Evolutionary conservation across 129 eudicot species (phyloP), one percentile per base, ranked within the genome.

Genomic region (Flaveria sonorensis): DNA sequence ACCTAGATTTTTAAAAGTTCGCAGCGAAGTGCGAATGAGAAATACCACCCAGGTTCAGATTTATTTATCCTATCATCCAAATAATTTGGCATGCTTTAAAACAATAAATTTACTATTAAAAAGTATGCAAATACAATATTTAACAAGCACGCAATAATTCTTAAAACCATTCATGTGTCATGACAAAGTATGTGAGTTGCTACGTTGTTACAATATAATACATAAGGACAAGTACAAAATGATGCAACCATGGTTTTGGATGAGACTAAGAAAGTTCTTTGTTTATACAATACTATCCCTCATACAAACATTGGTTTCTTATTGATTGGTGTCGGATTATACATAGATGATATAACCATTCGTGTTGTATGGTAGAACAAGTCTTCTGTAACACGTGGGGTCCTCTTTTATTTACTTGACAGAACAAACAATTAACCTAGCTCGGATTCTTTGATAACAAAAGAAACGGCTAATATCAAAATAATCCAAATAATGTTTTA

Each of bases 381-480:
- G 64, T 36, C 64, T 13, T 23, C 21, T 57, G 15, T 57, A 2
- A 21, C 36, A 57, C 32, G 18, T 0, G 68, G 53, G 11, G 28
- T 68, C 28, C 39, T 52, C 12, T 51, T 52, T 52, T 53, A 39
- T 10, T 7, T 8, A 75, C 32, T 23, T 68, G 10, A 39, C 65
- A 55, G n/a, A 55, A 12, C 71, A 52, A 53, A 14, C 15, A n/a
- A 68, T 39, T 55, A 68, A 68, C 13, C 21, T 8, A 70, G 71
- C 71, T 78, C 82, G 28, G 64, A 70, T 68, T 57, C 76, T 69
- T 70, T 59, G 11, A 69, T 46, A 59, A 45, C 70, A 71, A 70
- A 70, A 69, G 71, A 78, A 77, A 52, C 67, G 67, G 67, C 74
- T 77, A 50, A 39, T 21, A 65, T 66, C 42, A 51, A 9, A 39